phyloP scores from a whole-genome alignment of 306 rosid species.

The Senna siamea region DNA sequence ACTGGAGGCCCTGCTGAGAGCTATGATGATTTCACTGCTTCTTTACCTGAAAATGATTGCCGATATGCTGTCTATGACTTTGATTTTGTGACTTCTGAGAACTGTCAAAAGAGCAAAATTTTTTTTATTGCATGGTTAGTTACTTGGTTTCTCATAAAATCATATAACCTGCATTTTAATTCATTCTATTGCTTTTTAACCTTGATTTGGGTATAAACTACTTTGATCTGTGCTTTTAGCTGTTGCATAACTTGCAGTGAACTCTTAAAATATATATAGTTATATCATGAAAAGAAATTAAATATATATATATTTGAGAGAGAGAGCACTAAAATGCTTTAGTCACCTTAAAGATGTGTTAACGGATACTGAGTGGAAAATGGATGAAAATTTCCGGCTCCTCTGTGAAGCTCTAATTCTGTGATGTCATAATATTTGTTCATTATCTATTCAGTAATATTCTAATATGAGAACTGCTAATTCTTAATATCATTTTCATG shows the following conservation, averaged over 20 bases:
- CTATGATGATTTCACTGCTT: slow-evolving; percentile 75
- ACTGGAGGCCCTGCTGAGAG: slow-evolving; percentile 81
- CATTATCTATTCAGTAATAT: too few species aligned
- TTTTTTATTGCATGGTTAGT: slow-evolving; percentile 81
- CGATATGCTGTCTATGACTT: slow-evolving; percentile 79
- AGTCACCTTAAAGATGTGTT: slow-evolving; percentile 16
- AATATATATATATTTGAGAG: neutral
- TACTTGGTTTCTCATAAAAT: slow-evolving; percentile 43
- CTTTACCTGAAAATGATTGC: slow-evolving; percentile 84
- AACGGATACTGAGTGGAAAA: slow-evolving; percentile 7
- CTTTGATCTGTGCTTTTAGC: slow-evolving; percentile 12
- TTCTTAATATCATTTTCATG: too few species aligned
- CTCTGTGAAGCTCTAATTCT: neutral
- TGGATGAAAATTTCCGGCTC: neutral
- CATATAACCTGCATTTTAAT: slow-evolving; percentile 5
- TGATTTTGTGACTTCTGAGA: slow-evolving; percentile 76
- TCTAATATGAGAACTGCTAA: too few species aligned
- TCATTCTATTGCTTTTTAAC: neutral
- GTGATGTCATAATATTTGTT: neutral
- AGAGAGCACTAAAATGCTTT: neutral
- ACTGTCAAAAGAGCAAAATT: slow-evolving; percentile 84
- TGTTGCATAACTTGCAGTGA: slow-evolving; percentile 27
- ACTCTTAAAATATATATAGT: slow-evolving; percentile 12
- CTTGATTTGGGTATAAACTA: slow-evolving; percentile 10
- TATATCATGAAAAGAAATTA: neutral